Evolutionary conservation across 768 basidiomycete species (phyloP).

Genomic region (Fistulinella prunicolor): DNA sequence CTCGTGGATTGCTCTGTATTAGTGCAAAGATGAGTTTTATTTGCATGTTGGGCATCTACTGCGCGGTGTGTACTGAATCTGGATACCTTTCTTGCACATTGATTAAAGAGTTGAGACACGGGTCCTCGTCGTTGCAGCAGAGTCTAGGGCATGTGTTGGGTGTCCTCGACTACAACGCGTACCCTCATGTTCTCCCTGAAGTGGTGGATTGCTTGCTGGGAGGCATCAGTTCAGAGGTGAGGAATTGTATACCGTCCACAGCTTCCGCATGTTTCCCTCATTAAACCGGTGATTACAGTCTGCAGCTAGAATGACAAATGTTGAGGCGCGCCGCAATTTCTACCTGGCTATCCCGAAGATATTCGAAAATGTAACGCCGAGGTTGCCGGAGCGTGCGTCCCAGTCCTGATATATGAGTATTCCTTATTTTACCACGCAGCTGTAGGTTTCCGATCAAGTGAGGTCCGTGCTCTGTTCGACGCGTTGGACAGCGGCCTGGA

Average conservation of each 20-base stretch:
- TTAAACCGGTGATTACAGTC: conserved; percentile 28
- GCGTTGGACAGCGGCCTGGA: conserved; percentile 68
- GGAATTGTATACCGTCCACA: conserved; percentile 24
- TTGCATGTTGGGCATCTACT: conserved; percentile 9
- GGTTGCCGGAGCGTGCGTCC: conserved; percentile 45
- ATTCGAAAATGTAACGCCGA: conserved; percentile 41
- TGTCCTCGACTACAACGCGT: conserved; percentile 57
- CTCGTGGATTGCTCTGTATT: conserved; percentile 61
- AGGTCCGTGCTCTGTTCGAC: conserved; percentile 49
- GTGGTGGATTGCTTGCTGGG: conserved; percentile 59
- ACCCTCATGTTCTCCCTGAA: conserved; percentile 51
- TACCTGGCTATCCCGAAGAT: conserved; percentile 46
- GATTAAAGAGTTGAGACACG: conserved; percentile 57
- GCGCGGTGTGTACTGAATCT: conserved; percentile 16
- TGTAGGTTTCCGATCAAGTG: conserved; percentile 47
- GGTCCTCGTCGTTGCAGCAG: conserved; percentile 59
- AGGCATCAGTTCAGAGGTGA: conserved; percentile 54
- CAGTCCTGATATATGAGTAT: conserved; percentile 8
- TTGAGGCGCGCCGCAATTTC: conserved; percentile 61
- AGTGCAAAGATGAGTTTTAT: conserved; percentile 68
- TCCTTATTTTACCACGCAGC: conserved; percentile 9
- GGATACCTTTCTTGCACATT: conserved; percentile 42
- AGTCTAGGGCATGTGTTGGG: conserved; percentile 71
- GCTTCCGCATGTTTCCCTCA: conserved; percentile 18
- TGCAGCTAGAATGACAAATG: conserved; percentile 38